Percentiles rank a stretch among this genome's conserved stretches.
Conservation (phyloP, 495 filamentous ascomycete genomes). For the Neurospora hispaniola region DNA sequence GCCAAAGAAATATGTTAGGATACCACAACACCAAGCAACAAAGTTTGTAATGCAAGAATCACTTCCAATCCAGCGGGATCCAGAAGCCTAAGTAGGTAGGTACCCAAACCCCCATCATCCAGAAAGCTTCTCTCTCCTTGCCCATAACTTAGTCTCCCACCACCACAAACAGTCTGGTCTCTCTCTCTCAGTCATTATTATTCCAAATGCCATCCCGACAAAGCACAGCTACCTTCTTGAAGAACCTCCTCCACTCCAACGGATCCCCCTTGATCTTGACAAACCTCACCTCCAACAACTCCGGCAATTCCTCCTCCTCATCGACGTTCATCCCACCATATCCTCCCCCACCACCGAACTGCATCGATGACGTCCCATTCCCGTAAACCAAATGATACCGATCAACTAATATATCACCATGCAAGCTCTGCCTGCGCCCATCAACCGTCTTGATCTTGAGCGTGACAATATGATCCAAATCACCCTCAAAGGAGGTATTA, state of each 20-base stretch:
- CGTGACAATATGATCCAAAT: constrained; percentile 42
- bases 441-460: constrained; percentile 69
- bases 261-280: constrained; percentile 94
- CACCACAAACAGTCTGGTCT: too few relatives aligned
- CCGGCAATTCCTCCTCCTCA: constrained; percentile 51
- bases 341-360: too few relatives aligned
- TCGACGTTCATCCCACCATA: background rate
- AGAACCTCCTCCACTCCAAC: constrained; percentile 92
- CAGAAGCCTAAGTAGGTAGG: background rate
- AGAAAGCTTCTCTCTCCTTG: background rate
- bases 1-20: background rate
- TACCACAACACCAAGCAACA: background rate
- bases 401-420: constrained; percentile 77
- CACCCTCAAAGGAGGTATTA: constrained; percentile 7
- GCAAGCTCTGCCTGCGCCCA: constrained; percentile 65
- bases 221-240: constrained; percentile 79
- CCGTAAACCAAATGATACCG: constrained; percentile 36
- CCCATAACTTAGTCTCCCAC: background rate
- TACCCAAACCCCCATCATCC: background rate
- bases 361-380: background rate
- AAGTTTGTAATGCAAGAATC: background rate
- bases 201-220: constrained; percentile 74
- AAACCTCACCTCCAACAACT: constrained; percentile 82
- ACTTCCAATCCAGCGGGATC: background rate
- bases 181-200: constrained; percentile 13